Conservation (phyloP, 768 basidiomycete genomes). For the Boletus rex-veris region DNA sequence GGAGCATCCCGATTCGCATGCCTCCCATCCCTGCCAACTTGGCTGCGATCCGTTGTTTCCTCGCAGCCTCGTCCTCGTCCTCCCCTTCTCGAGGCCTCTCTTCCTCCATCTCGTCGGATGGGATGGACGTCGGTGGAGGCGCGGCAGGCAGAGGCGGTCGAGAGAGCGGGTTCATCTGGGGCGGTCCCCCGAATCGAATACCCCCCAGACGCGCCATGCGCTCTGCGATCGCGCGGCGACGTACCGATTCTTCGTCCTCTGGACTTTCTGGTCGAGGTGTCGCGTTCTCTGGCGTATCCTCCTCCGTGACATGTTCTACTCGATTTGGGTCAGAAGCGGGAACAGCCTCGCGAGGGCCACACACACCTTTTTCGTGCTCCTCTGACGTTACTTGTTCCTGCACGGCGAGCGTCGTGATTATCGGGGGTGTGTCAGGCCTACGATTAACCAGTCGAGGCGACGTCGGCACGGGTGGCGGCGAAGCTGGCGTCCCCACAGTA, state of each 20-base stretch:
- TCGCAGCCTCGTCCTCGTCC: constrained; percentile 61
- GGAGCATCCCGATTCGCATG: constrained; percentile 55
- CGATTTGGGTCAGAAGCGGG: background rate
- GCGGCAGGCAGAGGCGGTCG: constrained; percentile 37
- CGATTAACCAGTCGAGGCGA: constrained; percentile 14
- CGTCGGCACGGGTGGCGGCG: constrained; percentile 19
- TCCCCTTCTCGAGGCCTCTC: constrained; percentile 34
- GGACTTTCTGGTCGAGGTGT: constrained; percentile 16
- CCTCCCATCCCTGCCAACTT: constrained; percentile 55
- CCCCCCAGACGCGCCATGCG: constrained; percentile 94
- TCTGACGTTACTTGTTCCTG: constrained; percentile 8
- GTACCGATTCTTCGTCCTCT: constrained; percentile 48
- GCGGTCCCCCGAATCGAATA: constrained; percentile 74
- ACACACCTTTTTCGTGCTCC: constrained; percentile 6
- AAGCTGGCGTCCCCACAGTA: constrained; percentile 7
- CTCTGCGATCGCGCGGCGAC: constrained; percentile 78
- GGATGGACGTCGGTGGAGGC: constrained; percentile 35
- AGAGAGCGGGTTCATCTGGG: constrained; percentile 35
- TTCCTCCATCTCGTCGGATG: constrained; percentile 22
- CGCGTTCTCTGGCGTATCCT: constrained; percentile 4
- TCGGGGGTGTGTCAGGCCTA: constrained; percentile 21
- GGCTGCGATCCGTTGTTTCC: constrained; percentile 52
- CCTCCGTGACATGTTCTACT: constrained; percentile 8
- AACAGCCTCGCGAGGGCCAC: background rate
- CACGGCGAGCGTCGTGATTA: constrained; percentile 19